Evolutionary conservation across 768 basidiomycete species (phyloP).

Genomic region (Leccinum ochraceum): DNA sequence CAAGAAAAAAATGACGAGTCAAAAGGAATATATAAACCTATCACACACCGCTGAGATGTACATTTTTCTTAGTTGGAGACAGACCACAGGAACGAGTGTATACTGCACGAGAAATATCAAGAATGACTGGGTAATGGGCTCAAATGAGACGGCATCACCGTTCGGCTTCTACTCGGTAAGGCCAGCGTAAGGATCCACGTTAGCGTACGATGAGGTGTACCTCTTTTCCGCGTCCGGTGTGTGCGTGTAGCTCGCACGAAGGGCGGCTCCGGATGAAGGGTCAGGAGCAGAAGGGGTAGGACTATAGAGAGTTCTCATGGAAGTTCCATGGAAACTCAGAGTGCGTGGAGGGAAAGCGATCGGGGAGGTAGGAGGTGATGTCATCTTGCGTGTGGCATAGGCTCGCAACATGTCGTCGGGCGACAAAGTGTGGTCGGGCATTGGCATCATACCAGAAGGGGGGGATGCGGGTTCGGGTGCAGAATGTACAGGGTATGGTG

Average conservation of each 20-base stretch:
- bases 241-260: slow-evolving; percentile 11
- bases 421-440: slow-evolving; percentile 46
- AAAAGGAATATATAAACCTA: slow-evolving; percentile 2
- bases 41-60: slow-evolving; percentile 18
- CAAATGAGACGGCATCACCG: background rate
- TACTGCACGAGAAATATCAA: background rate
- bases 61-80: slow-evolving; percentile 14
- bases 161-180: slow-evolving; percentile 8
- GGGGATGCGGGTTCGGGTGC: slow-evolving; percentile 36
- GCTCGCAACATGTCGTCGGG: slow-evolving; percentile 80
- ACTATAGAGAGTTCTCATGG: slow-evolving; percentile 33
- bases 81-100: background rate
- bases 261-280: background rate
- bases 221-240: slow-evolving; percentile 22
- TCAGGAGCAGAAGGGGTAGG: slow-evolving; percentile 21
- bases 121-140: slow-evolving; percentile 1
- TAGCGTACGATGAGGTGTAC: slow-evolving; percentile 27
- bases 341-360: slow-evolving; percentile 32
- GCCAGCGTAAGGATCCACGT: slow-evolving; percentile 28
- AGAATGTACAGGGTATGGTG: slow-evolving; percentile 36
- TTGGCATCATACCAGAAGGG: slow-evolving; percentile 39
- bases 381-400: slow-evolving; percentile 53
- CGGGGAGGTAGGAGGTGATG: slow-evolving; percentile 35
- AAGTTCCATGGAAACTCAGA: slow-evolving; percentile 25
- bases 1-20: slow-evolving; percentile 2